Base-by-base conservation (phyloP, 495 filamentous ascomycete genomes). In the Bacidia gigantensis region DNA sequence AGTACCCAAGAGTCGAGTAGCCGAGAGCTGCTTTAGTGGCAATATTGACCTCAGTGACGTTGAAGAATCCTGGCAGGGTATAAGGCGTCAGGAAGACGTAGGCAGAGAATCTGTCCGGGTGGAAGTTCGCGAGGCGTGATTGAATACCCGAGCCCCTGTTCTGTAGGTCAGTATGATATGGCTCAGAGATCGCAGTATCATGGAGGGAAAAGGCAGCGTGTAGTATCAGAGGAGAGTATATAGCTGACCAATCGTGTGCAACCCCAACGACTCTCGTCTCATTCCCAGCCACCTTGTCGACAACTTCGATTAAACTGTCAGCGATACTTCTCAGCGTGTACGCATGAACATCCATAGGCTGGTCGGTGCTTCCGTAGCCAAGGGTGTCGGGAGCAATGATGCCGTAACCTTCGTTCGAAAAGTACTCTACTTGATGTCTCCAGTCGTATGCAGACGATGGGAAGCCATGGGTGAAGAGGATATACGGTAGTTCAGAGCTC, bases 311-410 rank as follows among this genome's bases (percentile, higher is more conserved):
- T 17, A 71, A 35, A 22, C 71, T 62, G 10, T 38, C 49, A 1
- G 53, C 53, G 60, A 71, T 68, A 11, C 50, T 49, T 50, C 63
- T 63, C 39, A 63, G 41, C 12, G 39, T 52, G 53, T 74, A 74
- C 12, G 51, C 54, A 18, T 60, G 55, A 12, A 60, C 7, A 1
- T 58, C 55, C 18, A 24, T 49, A 3, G 70, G 71, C 56, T 70
- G 70, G 49, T 62, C 61, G 3, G 66, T 67, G 9, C 60, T 68
- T 7, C 70, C 69, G 47, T 68, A 74, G 11, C 71, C 71, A 2
- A 74, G 64, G 14, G 67, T 53, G 57, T 74, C 71, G 3, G 71
- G 71, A 3, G 58, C 68, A 11, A 74, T 45, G 48, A 72, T 50
- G 5, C 69, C 68, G 50, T 67, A 71, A 20, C 71, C 70, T 1